A percentile compares a stretch with the other conserved stretches of the same genome.
Evolutionary conservation across 2,329 filamentous ascomycete species (phyloP).

Genomic region (Alternaria ethzedia): DNA sequence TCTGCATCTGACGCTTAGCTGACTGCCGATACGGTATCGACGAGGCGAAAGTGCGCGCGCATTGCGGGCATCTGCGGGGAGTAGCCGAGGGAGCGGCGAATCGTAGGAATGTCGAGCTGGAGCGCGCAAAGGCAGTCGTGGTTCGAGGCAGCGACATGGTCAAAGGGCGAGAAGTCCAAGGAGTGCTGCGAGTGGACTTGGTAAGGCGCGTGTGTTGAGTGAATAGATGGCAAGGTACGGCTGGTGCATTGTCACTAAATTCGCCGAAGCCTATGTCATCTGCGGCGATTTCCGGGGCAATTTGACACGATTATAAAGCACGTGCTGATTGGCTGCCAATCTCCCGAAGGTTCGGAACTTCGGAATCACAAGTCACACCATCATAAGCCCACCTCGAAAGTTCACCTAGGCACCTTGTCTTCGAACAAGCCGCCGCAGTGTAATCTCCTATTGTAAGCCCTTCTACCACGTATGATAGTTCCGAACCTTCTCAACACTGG

Average conservation of each 20-base stretch:
- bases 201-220: conserved; percentile 5
- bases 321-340: conserved; percentile 18
- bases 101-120: conserved; percentile 29
- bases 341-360: conserved; percentile 12
- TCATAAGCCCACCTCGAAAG: neutral
- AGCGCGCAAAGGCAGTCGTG: conserved; percentile 31
- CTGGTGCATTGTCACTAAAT: conserved; percentile 25
- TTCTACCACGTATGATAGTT: too few species aligned
- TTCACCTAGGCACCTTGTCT: neutral
- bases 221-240: conserved; percentile 13
- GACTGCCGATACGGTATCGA: conserved; percentile 44
- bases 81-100: conserved; percentile 33
- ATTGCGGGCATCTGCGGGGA: conserved; percentile 50
- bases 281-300: conserved; percentile 24
- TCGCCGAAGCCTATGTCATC: conserved; percentile 35
- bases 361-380: neutral
- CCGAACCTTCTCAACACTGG: too few species aligned
- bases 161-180: conserved; percentile 3
- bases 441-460: too few species aligned
- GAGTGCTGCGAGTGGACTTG: conserved; percentile 3
- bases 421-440: neutral
- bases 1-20: conserved; percentile 61
- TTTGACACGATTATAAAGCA: conserved; percentile 26
- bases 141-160: conserved; percentile 44
- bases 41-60: conserved; percentile 55